Evolutionary conservation across 495 filamentous ascomycete genomes (phyloP), one percentile per base, ranked within the genome.

Genomic region (Tuber melanosporum): DNA sequence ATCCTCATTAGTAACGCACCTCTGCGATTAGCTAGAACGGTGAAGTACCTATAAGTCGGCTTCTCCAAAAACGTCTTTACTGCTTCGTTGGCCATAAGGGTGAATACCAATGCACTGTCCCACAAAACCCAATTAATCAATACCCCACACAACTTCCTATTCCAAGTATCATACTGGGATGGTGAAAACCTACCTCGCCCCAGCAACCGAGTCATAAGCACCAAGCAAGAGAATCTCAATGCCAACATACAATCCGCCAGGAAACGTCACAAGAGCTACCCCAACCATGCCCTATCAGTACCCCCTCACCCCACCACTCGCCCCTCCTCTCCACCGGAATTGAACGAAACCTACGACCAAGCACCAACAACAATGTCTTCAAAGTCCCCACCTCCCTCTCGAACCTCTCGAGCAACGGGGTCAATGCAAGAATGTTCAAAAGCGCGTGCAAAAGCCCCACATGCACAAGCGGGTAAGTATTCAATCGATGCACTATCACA

Each of bases 361-460:
- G 87, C 84, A 98, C 96, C 80, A 98, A 87, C 49, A 92, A 88
- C 71, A 95, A 81, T 32, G 93, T 90, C 42, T 92, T 91, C 80
- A 98, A 86, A n/a, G 94, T 97, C 42, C 95, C 95, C 85, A 95
- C 88, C 82, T 97, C 95, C n/a, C 90, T 87, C 85, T 99, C 95
- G 83, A 98, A 99, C 71, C 94, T 88, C 84, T 97, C 94, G 78
- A 98, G 83, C 71, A 99, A 86, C 22, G 95, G 95, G 17, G 90
- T 90, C 76, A 98, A 85, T 6, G 94, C 91, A 71, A 97, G 26
- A 66, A 92, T 82, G 84, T 98, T 97, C 80, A 98, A 83, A 44
- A 95, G 78, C 71, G 90, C 86, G 83, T 98, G 95, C 76, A 96
- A 86, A 84, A 95, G 88, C 77, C 91, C 90, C 45, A 87, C 82